Percentiles rank a stretch among this genome's conserved stretches.
phyloP scores from a whole-genome alignment of 2,329 filamentous ascomycete genomes.

The Diplodia intermedia region DNA sequence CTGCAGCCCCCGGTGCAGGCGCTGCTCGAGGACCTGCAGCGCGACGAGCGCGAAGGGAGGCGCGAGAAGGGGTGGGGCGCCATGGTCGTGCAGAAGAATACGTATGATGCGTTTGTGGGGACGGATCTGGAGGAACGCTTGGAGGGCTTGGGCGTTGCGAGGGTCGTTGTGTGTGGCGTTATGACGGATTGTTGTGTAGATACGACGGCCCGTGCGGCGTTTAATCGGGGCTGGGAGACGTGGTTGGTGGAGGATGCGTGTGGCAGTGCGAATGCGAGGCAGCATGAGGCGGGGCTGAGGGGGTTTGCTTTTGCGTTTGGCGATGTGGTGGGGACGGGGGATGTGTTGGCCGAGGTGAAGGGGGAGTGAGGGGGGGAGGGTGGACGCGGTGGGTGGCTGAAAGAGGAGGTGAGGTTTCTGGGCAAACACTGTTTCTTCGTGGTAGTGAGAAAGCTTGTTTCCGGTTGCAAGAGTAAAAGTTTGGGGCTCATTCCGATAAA shows the following conservation, averaged over 20 bases:
- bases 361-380: background rate
- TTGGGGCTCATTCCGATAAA: no score
- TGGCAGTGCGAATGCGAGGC: constrained; percentile 44
- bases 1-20: constrained; percentile 40
- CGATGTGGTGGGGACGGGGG: constrained; percentile 44
- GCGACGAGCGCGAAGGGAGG: background rate
- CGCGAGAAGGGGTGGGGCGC: background rate
- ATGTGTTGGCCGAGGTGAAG: constrained; percentile 38
- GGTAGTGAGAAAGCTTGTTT: no score
- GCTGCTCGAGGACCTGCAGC: constrained; percentile 32
- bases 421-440: no score
- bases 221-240: constrained; percentile 52
- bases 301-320: constrained; percentile 49
- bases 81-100: constrained; percentile 48
- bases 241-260: constrained; percentile 51
- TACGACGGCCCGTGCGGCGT: constrained; percentile 49
- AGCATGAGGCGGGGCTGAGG: constrained; percentile 45
- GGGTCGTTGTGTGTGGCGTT: constrained; percentile 50
- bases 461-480: no score
- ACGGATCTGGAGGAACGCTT: constrained; percentile 39
- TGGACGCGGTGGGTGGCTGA: no score
- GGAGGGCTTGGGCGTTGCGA: constrained; percentile 39
- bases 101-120: constrained; percentile 52
- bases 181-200: constrained; percentile 55
- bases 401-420: no score